Evolutionary conservation across 129 eudicot genomes (phyloP).

Genomic region (Chrysanthemum makinoi): DNA sequence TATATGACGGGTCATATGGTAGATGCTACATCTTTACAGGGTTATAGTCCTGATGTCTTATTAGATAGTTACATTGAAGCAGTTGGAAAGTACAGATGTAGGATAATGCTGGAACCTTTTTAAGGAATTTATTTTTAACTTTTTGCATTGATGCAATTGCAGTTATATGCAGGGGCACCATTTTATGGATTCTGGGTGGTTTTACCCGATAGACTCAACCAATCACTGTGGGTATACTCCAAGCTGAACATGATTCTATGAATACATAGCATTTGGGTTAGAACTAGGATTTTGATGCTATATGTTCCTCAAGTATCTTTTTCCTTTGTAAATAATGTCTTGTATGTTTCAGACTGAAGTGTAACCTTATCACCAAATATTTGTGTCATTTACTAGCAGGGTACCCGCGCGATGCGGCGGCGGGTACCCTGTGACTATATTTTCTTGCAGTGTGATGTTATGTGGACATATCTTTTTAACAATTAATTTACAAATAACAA

Average conservation of each 20-base stretch:
- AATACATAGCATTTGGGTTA: not conserved
- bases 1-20: conserved; percentile 5
- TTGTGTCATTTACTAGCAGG: too few relatives aligned
- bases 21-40: conserved; percentile 5
- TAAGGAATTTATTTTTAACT: not conserved
- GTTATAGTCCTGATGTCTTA: not conserved
- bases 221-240: not conserved
- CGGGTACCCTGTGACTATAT: too few relatives aligned
- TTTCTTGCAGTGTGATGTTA: too few relatives aligned
- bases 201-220: not conserved
- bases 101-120: not conserved
- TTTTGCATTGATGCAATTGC: not conserved
- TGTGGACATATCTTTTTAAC: too few relatives aligned
- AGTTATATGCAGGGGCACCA: too few relatives aligned
- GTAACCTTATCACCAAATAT: too few relatives aligned
- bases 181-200: too few relatives aligned
- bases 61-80: not conserved
- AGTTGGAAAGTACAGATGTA: not conserved
- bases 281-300: not conserved
- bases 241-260: not conserved
- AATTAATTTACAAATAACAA: too few relatives aligned
- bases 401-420: too few relatives aligned
- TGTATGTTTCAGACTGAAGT: too few relatives aligned
- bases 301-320: too few relatives aligned
- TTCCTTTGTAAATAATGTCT: too few relatives aligned